Conservation (phyloP, 352 stramenopile genomes). For the Globisporangium cystogenes region DNA sequence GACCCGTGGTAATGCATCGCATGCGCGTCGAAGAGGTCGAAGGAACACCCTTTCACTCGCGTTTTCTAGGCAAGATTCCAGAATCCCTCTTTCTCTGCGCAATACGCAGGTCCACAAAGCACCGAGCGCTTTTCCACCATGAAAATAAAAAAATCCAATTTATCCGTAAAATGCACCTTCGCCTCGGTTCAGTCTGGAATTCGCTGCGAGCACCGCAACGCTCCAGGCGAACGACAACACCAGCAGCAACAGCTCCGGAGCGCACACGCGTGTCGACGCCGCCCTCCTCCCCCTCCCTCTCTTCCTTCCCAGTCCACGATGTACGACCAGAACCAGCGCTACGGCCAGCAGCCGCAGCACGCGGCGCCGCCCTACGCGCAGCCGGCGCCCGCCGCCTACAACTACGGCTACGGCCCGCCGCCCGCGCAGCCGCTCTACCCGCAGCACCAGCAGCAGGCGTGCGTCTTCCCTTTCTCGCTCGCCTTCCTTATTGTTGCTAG, state of each 20-base stretch:
- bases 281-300: background rate
- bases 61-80: background rate
- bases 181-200: background rate
- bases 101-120: background rate
- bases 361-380: conserved; percentile 24
- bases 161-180: background rate
- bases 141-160: background rate
- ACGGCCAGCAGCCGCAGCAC: conserved; percentile 9
- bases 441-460: conserved; percentile 14
- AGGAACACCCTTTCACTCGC: background rate
- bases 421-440: conserved; percentile 12
- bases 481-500: background rate
- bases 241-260: too few relatives aligned
- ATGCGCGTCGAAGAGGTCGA: background rate
- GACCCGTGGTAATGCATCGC: background rate
- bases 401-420: conserved; percentile 11
- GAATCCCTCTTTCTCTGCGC: background rate
- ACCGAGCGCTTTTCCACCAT: background rate
- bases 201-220: background rate
- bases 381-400: conserved; percentile 1
- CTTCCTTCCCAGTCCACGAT: conserved; percentile 3
- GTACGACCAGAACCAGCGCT: conserved; percentile 27
- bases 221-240: background rate
- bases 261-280: too few relatives aligned
- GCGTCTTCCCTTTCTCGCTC: background rate